phyloP scores from a whole-genome alignment of 23 red algal genomes.

The Cyanidiococcus yangmingshanensis region DNA sequence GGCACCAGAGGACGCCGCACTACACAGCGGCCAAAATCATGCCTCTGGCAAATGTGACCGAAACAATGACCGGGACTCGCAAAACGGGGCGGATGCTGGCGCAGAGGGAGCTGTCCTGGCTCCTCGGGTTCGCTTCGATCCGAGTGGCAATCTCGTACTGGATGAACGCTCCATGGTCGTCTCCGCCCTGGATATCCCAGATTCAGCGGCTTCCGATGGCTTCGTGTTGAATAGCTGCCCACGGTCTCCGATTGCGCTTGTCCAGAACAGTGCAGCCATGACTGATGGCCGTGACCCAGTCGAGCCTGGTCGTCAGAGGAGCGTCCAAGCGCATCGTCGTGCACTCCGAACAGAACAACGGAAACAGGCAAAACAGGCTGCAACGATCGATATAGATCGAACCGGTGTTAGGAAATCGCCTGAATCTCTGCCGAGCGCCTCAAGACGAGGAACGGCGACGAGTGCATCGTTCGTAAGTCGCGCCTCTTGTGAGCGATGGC shows the following conservation, averaged over 20 bases:
- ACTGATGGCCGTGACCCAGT: not conserved
- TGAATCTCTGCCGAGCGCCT: not conserved
- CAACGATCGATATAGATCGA: too few relatives aligned
- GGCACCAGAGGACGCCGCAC: too few relatives aligned
- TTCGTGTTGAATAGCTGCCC: too few relatives aligned
- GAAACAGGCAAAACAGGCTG: not conserved
- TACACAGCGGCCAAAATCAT: too few relatives aligned
- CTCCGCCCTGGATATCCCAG: not conserved
- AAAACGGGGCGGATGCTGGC: too few relatives aligned
- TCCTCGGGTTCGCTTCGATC: conserved; percentile 64
- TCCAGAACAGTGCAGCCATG: conserved; percentile 14
- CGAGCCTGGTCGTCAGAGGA: not conserved
- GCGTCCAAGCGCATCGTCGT: not conserved
- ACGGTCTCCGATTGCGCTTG: conserved; percentile 19
- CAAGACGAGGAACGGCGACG: not conserved
- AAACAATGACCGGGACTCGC: too few relatives aligned
- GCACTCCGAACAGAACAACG: not conserved
- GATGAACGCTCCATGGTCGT: conserved; percentile 61
- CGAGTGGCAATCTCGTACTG: conserved; percentile 68
- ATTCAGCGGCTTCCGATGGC: not conserved
- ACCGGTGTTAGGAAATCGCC: too few relatives aligned
- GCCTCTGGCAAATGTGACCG: too few relatives aligned
- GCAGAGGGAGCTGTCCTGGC: conserved; percentile 30
- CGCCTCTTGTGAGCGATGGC: conserved; percentile 40
- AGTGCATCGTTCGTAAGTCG: conserved; percentile 50